A percentile compares a stretch with the other conserved stretches of the same genome.
phyloP scores from a whole-genome alignment of 2,329 filamentous ascomycete species.

The Fusarium decemcellulare region DNA sequence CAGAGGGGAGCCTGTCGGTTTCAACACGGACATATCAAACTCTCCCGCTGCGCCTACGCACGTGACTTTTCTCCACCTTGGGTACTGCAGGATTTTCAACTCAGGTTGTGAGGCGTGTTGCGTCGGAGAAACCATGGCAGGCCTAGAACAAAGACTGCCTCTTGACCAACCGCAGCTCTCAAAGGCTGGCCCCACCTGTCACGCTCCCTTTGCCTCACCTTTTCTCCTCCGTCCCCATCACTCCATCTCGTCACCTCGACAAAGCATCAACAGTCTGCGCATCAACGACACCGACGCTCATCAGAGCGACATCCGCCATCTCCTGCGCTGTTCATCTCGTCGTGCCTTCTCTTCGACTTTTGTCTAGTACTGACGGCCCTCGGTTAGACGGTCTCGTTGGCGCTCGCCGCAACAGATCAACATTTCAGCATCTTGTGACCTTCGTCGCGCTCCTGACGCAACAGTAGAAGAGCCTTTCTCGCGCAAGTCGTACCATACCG shows the following conservation, averaged over 20 bases:
- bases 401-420: constrained; percentile 33
- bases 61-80: constrained; percentile 1
- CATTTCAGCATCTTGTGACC: constrained; percentile 41
- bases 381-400: constrained; percentile 32
- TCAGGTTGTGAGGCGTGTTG: not conserved
- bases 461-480: constrained; percentile 48
- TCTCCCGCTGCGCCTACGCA: not conserved
- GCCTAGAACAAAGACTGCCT: constrained; percentile 14
- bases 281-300: constrained; percentile 33
- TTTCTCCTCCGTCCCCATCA: constrained; percentile 30
- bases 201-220: constrained; percentile 26
- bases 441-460: constrained; percentile 44
- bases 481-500: constrained; percentile 43
- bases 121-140: constrained; percentile 32
- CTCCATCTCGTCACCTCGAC: constrained; percentile 35
- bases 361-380: constrained; percentile 36
- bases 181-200: constrained; percentile 42
- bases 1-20: constrained; percentile 15
- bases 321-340: constrained; percentile 17
- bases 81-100: constrained; percentile 13
- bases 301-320: constrained; percentile 29
- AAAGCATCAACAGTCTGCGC: constrained; percentile 30
- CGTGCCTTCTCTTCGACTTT: constrained; percentile 27
- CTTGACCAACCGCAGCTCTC: constrained; percentile 24
- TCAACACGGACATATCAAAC: constrained; percentile 23